Percentiles rank a stretch among this genome's conserved stretches.
These are phyloP conservation scores for Flaveria floridana DNA, from an alignment of 140 eudicot species.

Conservation along the genomic window DNA sequence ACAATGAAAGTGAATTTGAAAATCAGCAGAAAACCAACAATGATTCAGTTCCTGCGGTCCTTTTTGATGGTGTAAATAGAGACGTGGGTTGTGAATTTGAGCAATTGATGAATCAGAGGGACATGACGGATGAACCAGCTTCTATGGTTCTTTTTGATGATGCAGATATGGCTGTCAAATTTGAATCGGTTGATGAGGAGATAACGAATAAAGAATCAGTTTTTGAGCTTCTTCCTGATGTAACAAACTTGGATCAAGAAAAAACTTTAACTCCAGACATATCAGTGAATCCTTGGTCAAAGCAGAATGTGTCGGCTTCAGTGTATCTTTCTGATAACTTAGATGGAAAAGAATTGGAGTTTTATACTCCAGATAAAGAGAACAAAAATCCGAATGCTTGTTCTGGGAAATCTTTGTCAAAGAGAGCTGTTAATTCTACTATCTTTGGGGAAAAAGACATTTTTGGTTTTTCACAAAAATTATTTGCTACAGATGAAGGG, in stretches of 20 bases:
- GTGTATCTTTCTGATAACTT: slow-evolving; percentile 26
- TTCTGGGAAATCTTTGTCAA: slow-evolving; percentile 46
- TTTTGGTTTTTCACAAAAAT: slow-evolving; percentile 26
- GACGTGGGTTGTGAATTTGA: slow-evolving; percentile 26
- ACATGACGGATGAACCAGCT: slow-evolving; percentile 26
- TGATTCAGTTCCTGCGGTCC: slow-evolving; percentile 27
- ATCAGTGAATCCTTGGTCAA: slow-evolving; percentile 10
- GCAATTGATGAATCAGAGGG: slow-evolving; percentile 18
- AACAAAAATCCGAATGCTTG: slow-evolving; percentile 54
- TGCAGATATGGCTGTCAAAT: background rate
- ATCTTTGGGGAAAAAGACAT: slow-evolving; percentile 18
- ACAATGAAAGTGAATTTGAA: slow-evolving; percentile 22
- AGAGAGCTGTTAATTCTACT: slow-evolving; percentile 30
- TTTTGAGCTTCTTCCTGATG: slow-evolving; percentile 21
- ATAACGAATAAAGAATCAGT: slow-evolving; percentile 25
- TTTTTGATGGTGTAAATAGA: slow-evolving; percentile 18
- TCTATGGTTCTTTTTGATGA: slow-evolving; percentile 21
- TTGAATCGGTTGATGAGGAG: slow-evolving; percentile 17
- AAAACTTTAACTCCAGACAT: slow-evolving; percentile 27
- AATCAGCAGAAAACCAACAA: slow-evolving; percentile 23
- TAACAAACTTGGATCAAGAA: slow-evolving; percentile 15
- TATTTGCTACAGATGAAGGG: slow-evolving; percentile 34
- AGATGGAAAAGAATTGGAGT: slow-evolving; percentile 42
- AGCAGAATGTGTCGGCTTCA: slow-evolving; percentile 32
- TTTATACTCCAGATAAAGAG: slow-evolving; percentile 71